Evolutionary conservation across 345 rosid species (phyloP).

Genomic region (Leavenworthia alabamica): DNA sequence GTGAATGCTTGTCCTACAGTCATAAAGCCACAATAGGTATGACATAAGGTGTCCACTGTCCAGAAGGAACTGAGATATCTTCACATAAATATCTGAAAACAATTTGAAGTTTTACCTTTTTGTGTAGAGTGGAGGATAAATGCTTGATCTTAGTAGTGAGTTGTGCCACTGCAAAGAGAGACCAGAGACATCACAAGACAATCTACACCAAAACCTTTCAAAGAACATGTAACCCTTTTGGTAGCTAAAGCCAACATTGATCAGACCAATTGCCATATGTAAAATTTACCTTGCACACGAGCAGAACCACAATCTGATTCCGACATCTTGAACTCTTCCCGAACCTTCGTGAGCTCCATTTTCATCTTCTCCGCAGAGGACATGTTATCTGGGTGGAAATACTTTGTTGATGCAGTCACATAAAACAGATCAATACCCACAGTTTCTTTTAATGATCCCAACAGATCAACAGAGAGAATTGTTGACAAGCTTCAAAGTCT

Average conservation of each 20-base stretch:
- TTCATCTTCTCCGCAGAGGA: conserved; percentile 80
- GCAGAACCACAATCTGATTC: conserved; percentile 95
- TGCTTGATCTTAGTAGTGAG: conserved; percentile 90
- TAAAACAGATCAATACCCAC: conserved; percentile 22
- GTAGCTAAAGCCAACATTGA: neutral
- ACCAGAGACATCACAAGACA: conserved; percentile 9
- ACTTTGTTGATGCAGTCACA: conserved; percentile 35
- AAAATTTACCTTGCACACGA: conserved; percentile 75
- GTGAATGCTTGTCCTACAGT: conserved; percentile 81
- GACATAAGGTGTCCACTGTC: neutral
- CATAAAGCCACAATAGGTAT: conserved; percentile 5
- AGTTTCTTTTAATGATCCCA: neutral
- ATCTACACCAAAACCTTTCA: neutral
- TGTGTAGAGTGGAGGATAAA: conserved; percentile 61
- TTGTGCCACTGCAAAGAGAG: conserved; percentile 69
- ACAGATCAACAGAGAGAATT: neutral
- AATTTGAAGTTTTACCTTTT: conserved; percentile 48
- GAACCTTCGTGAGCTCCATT: conserved; percentile 64
- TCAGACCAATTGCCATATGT: no score
- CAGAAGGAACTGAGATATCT: neutral
- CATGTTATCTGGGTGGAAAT: conserved; percentile 89
- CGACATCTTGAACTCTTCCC: conserved; percentile 87
- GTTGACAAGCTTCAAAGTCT: neutral
- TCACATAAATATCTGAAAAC: neutral
- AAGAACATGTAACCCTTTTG: neutral